These are phyloP conservation scores for Pontederia paniculata DNA, from an alignment of 176 grass and related monocot genomes.

Conservation along the genomic window DNA sequence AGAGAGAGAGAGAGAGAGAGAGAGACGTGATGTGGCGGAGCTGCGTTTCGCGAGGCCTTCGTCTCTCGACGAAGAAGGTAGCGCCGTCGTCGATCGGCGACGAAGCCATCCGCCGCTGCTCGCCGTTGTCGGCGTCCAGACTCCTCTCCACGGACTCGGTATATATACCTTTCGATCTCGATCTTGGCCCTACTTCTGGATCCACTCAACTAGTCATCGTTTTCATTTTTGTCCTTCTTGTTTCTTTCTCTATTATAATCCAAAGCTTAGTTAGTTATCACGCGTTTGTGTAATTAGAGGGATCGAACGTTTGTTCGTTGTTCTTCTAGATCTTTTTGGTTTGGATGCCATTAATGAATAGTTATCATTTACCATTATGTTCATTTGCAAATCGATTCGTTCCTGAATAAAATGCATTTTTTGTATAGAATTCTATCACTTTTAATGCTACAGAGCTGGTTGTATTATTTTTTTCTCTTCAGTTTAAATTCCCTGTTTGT, in stretches of 20 bases:
- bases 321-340: too few species aligned
- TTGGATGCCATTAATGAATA: too few species aligned
- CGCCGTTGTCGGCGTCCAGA: slow-evolving; percentile 5
- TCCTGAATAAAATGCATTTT: too few species aligned
- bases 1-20: neutral
- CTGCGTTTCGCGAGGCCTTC: slow-evolving; percentile 54
- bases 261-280: too few species aligned
- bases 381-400: too few species aligned
- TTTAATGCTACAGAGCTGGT: too few species aligned
- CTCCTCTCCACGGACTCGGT: slow-evolving; percentile 47
- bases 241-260: neutral
- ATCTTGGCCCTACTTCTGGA: neutral
- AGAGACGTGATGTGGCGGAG: slow-evolving; percentile 55
- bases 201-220: neutral
- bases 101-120: neutral
- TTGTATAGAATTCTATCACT: too few species aligned
- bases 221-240: neutral
- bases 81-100: slow-evolving; percentile 19
- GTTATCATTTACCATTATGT: too few species aligned
- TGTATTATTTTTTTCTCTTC: too few species aligned
- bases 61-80: slow-evolving; percentile 39
- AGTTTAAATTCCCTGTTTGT: too few species aligned
- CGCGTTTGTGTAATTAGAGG: too few species aligned
- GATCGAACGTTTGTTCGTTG: too few species aligned
- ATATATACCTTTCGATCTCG: slow-evolving; percentile 15